Base-by-base conservation (phyloP, 768 basidiomycete species). In the Pleurotus tuber-regium region DNA sequence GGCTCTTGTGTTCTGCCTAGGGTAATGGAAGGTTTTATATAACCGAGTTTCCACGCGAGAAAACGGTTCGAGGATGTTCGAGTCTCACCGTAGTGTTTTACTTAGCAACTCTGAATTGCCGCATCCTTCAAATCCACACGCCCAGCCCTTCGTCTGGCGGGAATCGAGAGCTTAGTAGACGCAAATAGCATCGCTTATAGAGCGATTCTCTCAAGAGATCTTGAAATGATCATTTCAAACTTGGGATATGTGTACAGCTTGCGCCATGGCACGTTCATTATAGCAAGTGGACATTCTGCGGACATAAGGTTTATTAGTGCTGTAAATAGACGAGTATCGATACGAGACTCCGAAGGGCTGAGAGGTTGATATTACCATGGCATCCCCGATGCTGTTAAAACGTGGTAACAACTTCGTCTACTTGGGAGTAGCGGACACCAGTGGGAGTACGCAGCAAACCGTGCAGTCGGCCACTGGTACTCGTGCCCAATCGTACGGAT, bases 51-150 rank as follows among this genome's bases (percentile, higher is more conserved):
- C 24, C 41, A 19, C 26, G 9, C 18, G 16, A 21, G 6, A 24
- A 24, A 25, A 42, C 26, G 41, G 41, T 4, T 42, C 41, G 41
- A 47, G 46, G 31, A 47, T 35, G 46, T 47, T 47, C 46, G 46
- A 47, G 46, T 47, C 46, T 31, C 33, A 28, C 46, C 29, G 46
- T 24, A 31, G 30, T 23, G 23, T 29, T 24, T 47, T 18, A 30
- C 46, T 14, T 43, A 36, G 43, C 9, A 28, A 18, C 43, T n/a
- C 19, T 43, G 43, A 28, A 43, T 7, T n/a, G 23, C n/a, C 12
- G 16, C 14, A 19, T 12, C 23, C 23, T 18, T 23, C 19, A n/a
- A 42, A 24, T 21, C 40, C n/a, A n/a, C n/a, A n/a, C n/a, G n/a
- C n/a, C n/a, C n/a, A n/a, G n/a, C n/a, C n/a, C n/a, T n/a, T n/a